A percentile compares a stretch with the other conserved stretches of the same genome.
phyloP scores from a whole-genome alignment of 2,329 filamentous ascomycete species.

The Colletotrichum sp. region DNA sequence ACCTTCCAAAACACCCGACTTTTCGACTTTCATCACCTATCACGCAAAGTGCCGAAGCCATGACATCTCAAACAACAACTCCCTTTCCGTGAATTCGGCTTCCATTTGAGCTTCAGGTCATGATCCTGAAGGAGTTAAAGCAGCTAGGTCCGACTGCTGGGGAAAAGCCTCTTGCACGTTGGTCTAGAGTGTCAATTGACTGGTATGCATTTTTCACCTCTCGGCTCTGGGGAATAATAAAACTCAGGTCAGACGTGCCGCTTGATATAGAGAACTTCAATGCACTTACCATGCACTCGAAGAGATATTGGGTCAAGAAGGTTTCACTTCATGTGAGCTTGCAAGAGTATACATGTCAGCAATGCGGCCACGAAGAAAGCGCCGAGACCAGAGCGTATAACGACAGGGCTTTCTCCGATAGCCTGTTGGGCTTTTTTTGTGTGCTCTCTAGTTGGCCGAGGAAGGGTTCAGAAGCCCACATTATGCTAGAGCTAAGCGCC shows the following conservation, averaged over 20 bases:
- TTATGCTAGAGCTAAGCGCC: neutral
- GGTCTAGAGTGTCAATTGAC: neutral
- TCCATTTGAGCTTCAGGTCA: neutral
- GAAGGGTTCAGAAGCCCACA: fast-evolving
- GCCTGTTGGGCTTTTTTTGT: fast-evolving
- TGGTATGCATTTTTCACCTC: neutral
- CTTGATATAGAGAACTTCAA: neutral
- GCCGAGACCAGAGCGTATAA: neutral
- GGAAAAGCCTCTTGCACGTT: neutral
- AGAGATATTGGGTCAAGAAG: neutral
- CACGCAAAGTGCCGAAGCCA: neutral
- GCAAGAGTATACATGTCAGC: neutral
- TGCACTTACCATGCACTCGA: neutral
- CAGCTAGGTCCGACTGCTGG: neutral
- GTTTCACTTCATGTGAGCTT: neutral
- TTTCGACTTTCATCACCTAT: neutral
- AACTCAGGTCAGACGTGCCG: neutral
- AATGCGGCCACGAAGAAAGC: neutral
- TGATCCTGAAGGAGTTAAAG: neutral
- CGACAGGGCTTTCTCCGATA: neutral
- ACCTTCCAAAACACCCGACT: neutral
- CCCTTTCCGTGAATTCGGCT: neutral
- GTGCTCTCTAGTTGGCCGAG: neutral
- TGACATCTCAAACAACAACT: neutral
- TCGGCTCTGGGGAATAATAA: neutral